Evolutionary conservation across 176 grass and related monocot species (phyloP).

Genomic region (Oryza punctata): DNA sequence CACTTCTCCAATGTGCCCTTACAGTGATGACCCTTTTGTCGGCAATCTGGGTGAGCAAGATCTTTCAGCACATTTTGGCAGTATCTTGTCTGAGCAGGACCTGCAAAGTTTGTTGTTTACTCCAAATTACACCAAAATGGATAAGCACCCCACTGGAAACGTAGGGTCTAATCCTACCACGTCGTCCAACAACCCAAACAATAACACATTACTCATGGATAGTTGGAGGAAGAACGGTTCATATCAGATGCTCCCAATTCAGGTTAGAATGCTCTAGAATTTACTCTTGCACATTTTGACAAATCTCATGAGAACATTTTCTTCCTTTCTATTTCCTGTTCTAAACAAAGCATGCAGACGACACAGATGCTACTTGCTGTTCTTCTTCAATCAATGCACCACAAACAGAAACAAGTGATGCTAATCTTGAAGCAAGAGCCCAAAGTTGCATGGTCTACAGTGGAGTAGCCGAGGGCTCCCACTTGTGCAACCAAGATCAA

Average conservation of each 20-base stretch:
- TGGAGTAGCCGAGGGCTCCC: neutral
- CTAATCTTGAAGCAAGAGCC: slow-evolving; percentile 4
- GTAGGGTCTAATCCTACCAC: neutral
- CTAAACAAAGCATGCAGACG: slow-evolving; percentile 32
- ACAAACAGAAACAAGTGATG: neutral
- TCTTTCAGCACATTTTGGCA: slow-evolving; percentile 18
- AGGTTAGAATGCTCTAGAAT: slow-evolving; percentile 20
- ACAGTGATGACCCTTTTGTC: slow-evolving; percentile 56
- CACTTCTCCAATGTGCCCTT: slow-evolving; percentile 55
- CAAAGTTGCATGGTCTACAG: neutral
- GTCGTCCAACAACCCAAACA: neutral
- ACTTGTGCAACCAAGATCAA: slow-evolving; percentile 4
- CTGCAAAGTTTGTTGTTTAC: slow-evolving; percentile 20
- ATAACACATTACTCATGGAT: neutral
- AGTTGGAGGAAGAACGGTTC: neutral
- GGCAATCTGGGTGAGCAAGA: slow-evolving; percentile 24
- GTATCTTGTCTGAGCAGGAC: slow-evolving; percentile 22
- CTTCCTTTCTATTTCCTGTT: neutral
- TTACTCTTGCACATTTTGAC: neutral
- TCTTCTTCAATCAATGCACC: slow-evolving; percentile 15
- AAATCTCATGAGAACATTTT: neutral
- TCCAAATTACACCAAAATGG: neutral
- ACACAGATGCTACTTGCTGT: neutral
- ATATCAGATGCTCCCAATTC: slow-evolving; percentile 17
- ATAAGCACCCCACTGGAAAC: slow-evolving; percentile 25